phyloP scores from a whole-genome alignment of 805 yeast species.

The Scheffersomyces coipomensis region DNA sequence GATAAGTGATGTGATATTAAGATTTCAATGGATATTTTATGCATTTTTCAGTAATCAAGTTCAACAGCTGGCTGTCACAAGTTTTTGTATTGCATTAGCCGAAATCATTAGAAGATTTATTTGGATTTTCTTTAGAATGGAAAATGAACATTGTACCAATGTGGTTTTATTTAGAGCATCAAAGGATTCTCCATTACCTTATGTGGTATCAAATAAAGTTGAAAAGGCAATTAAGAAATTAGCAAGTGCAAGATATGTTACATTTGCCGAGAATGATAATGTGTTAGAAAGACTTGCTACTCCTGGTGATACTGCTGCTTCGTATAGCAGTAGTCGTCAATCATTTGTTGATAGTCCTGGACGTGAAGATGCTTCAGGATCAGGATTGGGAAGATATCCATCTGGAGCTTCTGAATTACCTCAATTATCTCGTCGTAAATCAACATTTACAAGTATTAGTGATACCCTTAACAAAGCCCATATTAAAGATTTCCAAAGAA shows the following conservation, averaged over 20 bases:
- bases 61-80: constrained; percentile 84
- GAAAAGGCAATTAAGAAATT: constrained; percentile 34
- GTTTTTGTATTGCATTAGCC: constrained; percentile 79
- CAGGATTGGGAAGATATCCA: constrained; percentile 8
- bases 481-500: constrained; percentile 80
- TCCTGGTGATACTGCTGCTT: not conserved
- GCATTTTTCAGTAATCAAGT: constrained; percentile 72
- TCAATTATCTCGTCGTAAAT: constrained; percentile 15
- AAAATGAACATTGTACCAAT: constrained; percentile 93
- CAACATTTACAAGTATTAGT: constrained; percentile 45
- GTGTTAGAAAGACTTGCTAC: not conserved
- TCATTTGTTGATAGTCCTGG: not conserved
- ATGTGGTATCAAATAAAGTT: constrained; percentile 42
- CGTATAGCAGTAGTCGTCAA: constrained; percentile 1
- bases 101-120: constrained; percentile 81
- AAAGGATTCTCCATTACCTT: constrained; percentile 84
- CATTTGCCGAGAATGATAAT: not conserved
- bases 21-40: constrained; percentile 93
- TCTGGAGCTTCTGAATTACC: constrained; percentile 2
- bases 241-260: constrained; percentile 22
- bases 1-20: constrained; percentile 64
- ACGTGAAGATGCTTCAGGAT: constrained; percentile 12
- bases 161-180: constrained; percentile 84
- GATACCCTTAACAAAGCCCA: constrained; percentile 72
- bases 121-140: constrained; percentile 92